A percentile compares a stretch with the other conserved stretches of the same genome.
phyloP scores from a whole-genome alignment of 208 protist genomes.

The Tritrichomonas musculus region DNA sequence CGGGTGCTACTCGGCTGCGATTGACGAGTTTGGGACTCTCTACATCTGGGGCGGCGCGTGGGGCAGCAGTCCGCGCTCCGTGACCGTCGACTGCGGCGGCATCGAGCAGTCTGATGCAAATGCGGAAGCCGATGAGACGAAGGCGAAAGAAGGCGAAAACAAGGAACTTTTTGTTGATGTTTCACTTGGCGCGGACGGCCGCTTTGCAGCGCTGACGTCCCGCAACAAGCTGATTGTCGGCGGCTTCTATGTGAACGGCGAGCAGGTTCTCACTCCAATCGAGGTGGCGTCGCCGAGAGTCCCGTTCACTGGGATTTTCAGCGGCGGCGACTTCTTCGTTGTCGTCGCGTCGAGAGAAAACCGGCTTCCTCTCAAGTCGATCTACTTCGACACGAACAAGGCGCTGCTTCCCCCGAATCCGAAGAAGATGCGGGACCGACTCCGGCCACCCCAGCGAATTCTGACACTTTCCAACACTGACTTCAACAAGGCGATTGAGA shows the following conservation, averaged over 20 bases:
- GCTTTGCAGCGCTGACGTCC: neutral
- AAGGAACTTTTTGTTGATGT: neutral
- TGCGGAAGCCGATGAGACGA: no score
- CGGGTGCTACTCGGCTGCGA: neutral
- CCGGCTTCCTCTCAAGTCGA: neutral
- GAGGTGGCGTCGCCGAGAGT: neutral
- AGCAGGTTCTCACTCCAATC: neutral
- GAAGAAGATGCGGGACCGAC: neutral
- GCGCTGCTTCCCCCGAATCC: neutral
- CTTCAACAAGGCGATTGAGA: neutral
- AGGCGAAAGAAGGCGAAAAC: neutral
- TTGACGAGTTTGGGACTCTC: conserved; percentile 15
- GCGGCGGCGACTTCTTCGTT: neutral
- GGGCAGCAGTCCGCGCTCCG: neutral
- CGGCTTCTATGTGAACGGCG: neutral
- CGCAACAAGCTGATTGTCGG: neutral
- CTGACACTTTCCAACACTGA: neutral
- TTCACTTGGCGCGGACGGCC: neutral
- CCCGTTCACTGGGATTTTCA: neutral
- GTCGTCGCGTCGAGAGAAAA: neutral
- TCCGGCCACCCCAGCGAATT: neutral
- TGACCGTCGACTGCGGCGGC: neutral
- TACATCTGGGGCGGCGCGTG: neutral
- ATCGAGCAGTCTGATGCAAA: no score
- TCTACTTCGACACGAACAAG: no score